phyloP scores from a whole-genome alignment of 768 basidiomycete genomes.

The Termitomyces sp. region DNA sequence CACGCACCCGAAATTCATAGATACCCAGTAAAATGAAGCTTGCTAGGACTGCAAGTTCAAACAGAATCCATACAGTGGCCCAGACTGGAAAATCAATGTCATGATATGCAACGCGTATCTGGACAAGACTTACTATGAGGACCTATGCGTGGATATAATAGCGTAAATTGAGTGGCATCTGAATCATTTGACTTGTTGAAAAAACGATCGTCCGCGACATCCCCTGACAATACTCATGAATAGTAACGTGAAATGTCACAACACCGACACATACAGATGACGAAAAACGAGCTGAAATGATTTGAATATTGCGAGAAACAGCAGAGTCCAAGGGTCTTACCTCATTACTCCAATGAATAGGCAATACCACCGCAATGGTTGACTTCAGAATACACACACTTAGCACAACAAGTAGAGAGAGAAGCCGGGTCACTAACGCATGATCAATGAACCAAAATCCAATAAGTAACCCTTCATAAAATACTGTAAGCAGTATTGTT shows the following conservation, averaged over 20 bases:
- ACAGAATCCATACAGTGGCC: slow-evolving; percentile 82
- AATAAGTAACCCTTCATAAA: slow-evolving; percentile 82
- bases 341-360: slow-evolving; percentile 83
- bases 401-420: background rate
- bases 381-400: slow-evolving; percentile 32
- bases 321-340: slow-evolving; percentile 33
- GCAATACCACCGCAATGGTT: slow-evolving; percentile 80
- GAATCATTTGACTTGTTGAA: slow-evolving; percentile 94
- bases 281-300: slow-evolving; percentile 65
- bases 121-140: slow-evolving; percentile 55
- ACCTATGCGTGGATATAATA: slow-evolving; percentile 65
- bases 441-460: slow-evolving; percentile 97
- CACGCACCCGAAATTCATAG: slow-evolving; percentile 67
- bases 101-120: background rate
- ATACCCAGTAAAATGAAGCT: slow-evolving; percentile 82
- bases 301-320: background rate
- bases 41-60: slow-evolving; percentile 68
- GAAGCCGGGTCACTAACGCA: slow-evolving; percentile 47
- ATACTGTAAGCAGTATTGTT: slow-evolving; percentile 76
- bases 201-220: slow-evolving; percentile 90
- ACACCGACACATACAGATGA: slow-evolving; percentile 59
- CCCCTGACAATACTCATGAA: slow-evolving; percentile 50
- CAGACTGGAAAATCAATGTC: slow-evolving; percentile 47
- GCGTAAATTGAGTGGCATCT: slow-evolving; percentile 83
- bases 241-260: background rate